phyloP scores from a whole-genome alignment of 345 rosid genomes.

The Ceriops decandra region DNA sequence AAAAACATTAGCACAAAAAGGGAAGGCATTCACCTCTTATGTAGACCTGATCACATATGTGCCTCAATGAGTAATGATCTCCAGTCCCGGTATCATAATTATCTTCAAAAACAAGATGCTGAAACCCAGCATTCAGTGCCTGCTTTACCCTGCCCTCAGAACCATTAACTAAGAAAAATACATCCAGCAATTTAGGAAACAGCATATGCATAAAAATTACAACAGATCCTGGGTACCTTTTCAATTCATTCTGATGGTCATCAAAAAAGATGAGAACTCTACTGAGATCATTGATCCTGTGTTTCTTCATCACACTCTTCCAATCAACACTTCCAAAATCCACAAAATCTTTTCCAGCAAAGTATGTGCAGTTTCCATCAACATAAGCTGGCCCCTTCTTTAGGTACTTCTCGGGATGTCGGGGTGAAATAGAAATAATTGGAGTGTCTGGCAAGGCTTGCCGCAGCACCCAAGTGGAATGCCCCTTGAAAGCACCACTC shows the following conservation, averaged over 20 bases:
- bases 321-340: conserved; percentile 93
- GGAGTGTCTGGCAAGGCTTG: conserved; percentile 92
- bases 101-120: conserved; percentile 91
- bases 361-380: conserved; percentile 93
- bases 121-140: conserved; percentile 80
- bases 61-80: conserved; percentile 95
- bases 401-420: conserved; percentile 91
- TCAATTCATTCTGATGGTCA: conserved; percentile 95
- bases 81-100: conserved; percentile 99
- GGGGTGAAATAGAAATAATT: conserved; percentile 75
- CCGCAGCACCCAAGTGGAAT: conserved; percentile 97
- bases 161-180: conserved; percentile 15
- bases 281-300: conserved; percentile 53
- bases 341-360: conserved; percentile 93
- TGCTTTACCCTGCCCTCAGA: conserved; percentile 61
- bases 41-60: conserved; percentile 90
- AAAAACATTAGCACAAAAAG: background rate
- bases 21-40: conserved; percentile 52
- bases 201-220: background rate
- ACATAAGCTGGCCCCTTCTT: conserved; percentile 96
- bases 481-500: conserved; percentile 99
- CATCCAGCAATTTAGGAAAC: background rate
- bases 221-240: conserved; percentile 47
- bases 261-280: conserved; percentile 82
- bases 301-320: conserved; percentile 62